Conservation (phyloP, 805 yeast genomes). For the Ogataea trehalophila region DNA sequence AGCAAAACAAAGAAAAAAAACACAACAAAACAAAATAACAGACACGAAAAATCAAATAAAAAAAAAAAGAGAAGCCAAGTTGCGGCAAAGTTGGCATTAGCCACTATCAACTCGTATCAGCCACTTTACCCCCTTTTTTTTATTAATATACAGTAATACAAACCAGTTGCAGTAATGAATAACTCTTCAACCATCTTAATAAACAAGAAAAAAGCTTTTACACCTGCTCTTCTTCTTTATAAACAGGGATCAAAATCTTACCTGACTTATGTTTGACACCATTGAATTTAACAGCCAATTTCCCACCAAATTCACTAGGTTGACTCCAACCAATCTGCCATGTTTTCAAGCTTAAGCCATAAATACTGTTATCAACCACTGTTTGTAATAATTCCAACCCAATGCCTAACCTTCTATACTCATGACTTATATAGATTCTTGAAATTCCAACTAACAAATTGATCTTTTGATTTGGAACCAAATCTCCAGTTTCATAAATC, state of each 20-base stretch:
- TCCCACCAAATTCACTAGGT: slow-evolving; percentile 62
- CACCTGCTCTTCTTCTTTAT: slow-evolving; percentile 23
- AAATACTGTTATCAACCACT: slow-evolving; percentile 40
- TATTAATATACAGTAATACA: too few species aligned
- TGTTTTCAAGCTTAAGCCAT: slow-evolving; percentile 42
- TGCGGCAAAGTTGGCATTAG: neutral
- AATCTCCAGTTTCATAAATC: slow-evolving; percentile 43
- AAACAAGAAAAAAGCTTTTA: neutral
- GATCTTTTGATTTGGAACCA: slow-evolving; percentile 44
- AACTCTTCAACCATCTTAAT: neutral
- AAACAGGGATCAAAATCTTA: slow-evolving; percentile 45
- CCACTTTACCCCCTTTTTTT: too few species aligned
- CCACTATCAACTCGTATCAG: too few species aligned
- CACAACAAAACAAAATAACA: slow-evolving; percentile 2
- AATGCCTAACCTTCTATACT: slow-evolving; percentile 46
- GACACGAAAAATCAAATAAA: neutral
- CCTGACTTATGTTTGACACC: slow-evolving; percentile 53
- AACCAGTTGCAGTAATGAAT: neutral
- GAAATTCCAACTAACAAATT: slow-evolving; percentile 41
- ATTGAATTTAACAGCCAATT: slow-evolving; percentile 51
- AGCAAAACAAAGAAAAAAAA: neutral
- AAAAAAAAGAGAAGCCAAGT: too few species aligned
- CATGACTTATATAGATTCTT: slow-evolving; percentile 41
- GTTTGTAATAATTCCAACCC: slow-evolving; percentile 41
- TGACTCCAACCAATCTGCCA: slow-evolving; percentile 63